phyloP scores from a whole-genome alignment of 139 green algal species.

The Picochlorum sp. region DNA sequence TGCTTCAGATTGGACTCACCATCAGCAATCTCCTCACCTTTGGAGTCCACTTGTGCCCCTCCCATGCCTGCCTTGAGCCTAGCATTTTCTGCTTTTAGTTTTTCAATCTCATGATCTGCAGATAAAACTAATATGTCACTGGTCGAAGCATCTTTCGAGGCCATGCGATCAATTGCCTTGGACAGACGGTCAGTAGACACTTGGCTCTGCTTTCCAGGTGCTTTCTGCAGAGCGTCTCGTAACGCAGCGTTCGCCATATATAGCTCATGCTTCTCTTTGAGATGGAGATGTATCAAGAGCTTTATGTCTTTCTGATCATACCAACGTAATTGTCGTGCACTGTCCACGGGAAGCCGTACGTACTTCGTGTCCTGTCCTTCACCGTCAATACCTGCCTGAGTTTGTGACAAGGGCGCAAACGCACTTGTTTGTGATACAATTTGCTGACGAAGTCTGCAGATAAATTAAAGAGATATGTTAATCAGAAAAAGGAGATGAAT shows the following conservation, averaged over 20 bases:
- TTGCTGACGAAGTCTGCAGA: neutral
- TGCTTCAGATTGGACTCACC: neutral
- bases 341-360: conserved; percentile 19
- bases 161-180: conserved; percentile 8
- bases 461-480: neutral
- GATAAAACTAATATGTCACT: conserved; percentile 7
- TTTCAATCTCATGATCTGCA: conserved; percentile 6
- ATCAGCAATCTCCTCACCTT: neutral
- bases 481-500: neutral
- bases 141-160: conserved; percentile 5
- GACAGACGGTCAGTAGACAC: neutral
- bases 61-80: neutral
- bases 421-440: neutral
- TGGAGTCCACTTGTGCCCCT: neutral
- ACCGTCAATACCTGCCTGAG: neutral
- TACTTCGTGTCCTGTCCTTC: neutral
- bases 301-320: conserved; percentile 21
- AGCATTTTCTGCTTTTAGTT: conserved; percentile 1
- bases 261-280: conserved; percentile 27
- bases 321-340: conserved; percentile 25
- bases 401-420: neutral
- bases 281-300: conserved; percentile 18
- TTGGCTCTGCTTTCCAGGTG: neutral
- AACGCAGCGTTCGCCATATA: conserved; percentile 17
- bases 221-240: conserved; percentile 10